phyloP scores from a whole-genome alignment of 371 early-diverging fungal genomes.

The Lichtheimia ornata region DNA sequence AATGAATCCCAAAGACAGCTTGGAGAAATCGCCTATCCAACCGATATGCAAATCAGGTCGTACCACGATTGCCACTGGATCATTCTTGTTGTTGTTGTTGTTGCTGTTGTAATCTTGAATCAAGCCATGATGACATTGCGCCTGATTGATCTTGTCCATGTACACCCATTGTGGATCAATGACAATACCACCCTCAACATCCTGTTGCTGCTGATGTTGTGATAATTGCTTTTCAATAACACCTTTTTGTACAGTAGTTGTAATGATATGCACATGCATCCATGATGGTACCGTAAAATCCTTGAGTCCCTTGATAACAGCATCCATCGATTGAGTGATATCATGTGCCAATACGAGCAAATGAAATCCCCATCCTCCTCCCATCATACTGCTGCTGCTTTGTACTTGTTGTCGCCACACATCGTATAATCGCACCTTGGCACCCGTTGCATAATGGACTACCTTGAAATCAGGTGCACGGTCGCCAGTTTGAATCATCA shows the following conservation, averaged over 20 bases:
- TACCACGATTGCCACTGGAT: slow-evolving; percentile 17
- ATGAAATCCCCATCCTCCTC: slow-evolving; percentile 5
- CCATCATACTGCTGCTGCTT: not conserved
- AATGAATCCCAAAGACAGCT: slow-evolving; percentile 6
- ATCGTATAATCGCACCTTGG: slow-evolving; percentile 37
- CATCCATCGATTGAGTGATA: slow-evolving; percentile 9
- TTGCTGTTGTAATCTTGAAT: slow-evolving; percentile 15
- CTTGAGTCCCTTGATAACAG: slow-evolving; percentile 2
- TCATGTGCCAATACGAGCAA: slow-evolving; percentile 7
- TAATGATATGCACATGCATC: slow-evolving; percentile 9
- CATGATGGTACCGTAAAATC: not conserved
- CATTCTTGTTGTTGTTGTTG: slow-evolving; percentile 14
- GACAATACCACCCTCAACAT: not conserved
- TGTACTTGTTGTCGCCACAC: not conserved
- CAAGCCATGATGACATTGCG: slow-evolving; percentile 38
- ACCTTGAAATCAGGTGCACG: slow-evolving; percentile 45
- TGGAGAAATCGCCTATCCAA: slow-evolving; percentile 7
- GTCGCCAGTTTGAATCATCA: slow-evolving; percentile 26
- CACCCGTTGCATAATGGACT: slow-evolving; percentile 22
- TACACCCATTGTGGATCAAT: slow-evolving; percentile 10
- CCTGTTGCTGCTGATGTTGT: not conserved
- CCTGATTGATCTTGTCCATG: slow-evolving; percentile 42
- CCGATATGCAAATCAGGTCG: slow-evolving; percentile 44
- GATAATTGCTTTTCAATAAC: slow-evolving; percentile 10
- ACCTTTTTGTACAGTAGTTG: slow-evolving; percentile 6